Conservation (phyloP, 225 moss, liverwort and hornwort genomes). For the Thuidium tamariscinum region DNA sequence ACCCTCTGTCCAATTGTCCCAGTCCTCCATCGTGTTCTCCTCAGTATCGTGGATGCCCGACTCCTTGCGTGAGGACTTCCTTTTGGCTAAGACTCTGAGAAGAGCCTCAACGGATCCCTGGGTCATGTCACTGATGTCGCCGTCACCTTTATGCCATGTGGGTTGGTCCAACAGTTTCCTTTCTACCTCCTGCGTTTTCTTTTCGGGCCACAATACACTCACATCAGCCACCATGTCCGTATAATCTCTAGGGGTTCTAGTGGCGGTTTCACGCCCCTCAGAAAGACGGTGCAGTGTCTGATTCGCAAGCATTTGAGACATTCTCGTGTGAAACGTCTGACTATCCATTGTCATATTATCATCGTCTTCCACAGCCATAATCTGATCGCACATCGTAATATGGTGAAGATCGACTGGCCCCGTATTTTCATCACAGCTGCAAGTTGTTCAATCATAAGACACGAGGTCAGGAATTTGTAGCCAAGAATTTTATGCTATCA, state of each 20-base stretch:
- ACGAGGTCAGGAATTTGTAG: neutral
- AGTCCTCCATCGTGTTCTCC: neutral
- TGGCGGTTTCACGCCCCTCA: conserved; percentile 11
- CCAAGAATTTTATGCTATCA: neutral
- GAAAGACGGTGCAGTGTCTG: conserved; percentile 25
- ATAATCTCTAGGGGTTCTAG: neutral
- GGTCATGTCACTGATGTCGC: conserved; percentile 37
- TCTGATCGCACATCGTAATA: conserved; percentile 21
- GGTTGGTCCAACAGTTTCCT: neutral
- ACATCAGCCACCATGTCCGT: conserved; percentile 29
- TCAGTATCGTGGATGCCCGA: neutral
- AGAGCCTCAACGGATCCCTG: conserved; percentile 4
- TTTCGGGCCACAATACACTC: neutral
- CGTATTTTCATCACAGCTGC: conserved; percentile 45
- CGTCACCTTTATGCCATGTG: conserved; percentile 33
- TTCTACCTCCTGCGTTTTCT: neutral
- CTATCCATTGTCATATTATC: conserved; percentile 54
- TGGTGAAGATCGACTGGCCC: conserved; percentile 49
- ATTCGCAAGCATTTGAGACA: conserved; percentile 18
- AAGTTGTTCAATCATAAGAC: neutral
- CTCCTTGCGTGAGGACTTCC: neutral
- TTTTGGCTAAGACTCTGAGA: conserved; percentile 5
- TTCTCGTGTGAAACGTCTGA: conserved; percentile 35
- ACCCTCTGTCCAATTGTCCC: conserved; percentile 1
- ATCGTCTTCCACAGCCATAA: conserved; percentile 22